A percentile compares a stretch with the other conserved stretches of the same genome.
These are phyloP conservation scores for Mediolabrus comicus DNA, from an alignment of 108 stramenopile species.

Conservation along the genomic window DNA sequence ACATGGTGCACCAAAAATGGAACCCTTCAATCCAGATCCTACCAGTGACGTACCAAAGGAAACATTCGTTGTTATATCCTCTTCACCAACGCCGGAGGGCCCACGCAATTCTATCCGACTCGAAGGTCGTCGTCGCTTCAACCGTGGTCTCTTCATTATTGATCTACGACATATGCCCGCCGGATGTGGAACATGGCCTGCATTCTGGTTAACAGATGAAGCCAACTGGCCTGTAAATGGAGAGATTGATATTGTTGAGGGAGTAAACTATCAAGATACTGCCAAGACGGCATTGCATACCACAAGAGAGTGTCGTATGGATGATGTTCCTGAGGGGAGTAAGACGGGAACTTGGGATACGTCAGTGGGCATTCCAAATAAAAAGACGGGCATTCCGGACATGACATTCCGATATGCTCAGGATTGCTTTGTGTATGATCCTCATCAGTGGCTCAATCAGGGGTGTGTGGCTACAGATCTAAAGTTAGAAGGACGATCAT, in stretches of 20 bases:
- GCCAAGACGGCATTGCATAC: conserved; percentile 90
- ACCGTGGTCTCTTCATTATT: conserved; percentile 82
- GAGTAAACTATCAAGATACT: conserved; percentile 72
- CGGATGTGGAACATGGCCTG: conserved; percentile 90
- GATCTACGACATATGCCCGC: conserved; percentile 81
- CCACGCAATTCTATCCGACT: conserved; percentile 79
- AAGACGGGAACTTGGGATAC: conserved; percentile 89
- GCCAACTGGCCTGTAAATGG: conserved; percentile 83
- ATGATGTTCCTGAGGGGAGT: conserved; percentile 53
- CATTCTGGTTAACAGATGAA: conserved; percentile 88
- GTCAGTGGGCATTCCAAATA: conserved; percentile 79
- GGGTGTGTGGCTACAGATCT: conserved; percentile 82
- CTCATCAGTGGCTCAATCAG: conserved; percentile 92
- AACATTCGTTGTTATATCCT: conserved; percentile 72
- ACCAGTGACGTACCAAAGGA: conserved; percentile 32
- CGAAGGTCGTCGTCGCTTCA: conserved; percentile 75
- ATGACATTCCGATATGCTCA: conserved; percentile 65
- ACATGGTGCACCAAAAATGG: conserved; percentile 1
- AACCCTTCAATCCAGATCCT: conserved; percentile 47
- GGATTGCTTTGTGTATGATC: conserved; percentile 87
- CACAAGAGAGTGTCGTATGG: conserved; percentile 43
- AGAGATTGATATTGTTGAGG: conserved; percentile 91
- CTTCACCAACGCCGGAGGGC: conserved; percentile 64
- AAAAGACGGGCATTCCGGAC: conserved; percentile 62
- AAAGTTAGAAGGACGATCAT: conserved; percentile 49